A percentile compares a stretch with the other conserved stretches of the same genome.
These are phyloP conservation scores for Leishmania gerbilli DNA, from an alignment of 208 protist genomes.

Conservation along the genomic window DNA sequence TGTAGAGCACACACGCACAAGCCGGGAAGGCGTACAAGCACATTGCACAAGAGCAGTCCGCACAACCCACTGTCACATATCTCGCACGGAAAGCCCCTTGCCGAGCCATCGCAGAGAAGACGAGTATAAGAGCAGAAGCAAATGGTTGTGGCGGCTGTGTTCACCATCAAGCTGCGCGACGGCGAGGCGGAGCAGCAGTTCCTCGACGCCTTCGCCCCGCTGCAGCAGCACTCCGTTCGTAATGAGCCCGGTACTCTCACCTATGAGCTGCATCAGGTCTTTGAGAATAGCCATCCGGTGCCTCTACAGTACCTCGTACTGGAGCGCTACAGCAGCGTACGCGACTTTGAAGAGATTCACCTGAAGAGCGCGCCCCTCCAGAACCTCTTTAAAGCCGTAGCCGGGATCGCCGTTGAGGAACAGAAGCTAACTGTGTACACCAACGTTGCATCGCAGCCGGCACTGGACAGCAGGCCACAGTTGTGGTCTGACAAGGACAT, in stretches of 20 bases:
- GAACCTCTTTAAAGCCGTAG: slow-evolving; percentile 35
- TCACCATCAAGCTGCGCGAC: slow-evolving; percentile 47
- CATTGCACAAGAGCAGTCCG: background rate
- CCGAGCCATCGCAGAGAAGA: background rate
- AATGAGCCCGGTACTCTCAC: slow-evolving; percentile 70
- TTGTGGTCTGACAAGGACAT: slow-evolving; percentile 22
- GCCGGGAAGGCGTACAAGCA: background rate
- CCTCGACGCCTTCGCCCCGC: slow-evolving; percentile 40
- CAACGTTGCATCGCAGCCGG: slow-evolving; percentile 15
- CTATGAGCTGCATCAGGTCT: slow-evolving; percentile 66
- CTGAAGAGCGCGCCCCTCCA: slow-evolving; percentile 39
- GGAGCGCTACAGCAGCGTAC: slow-evolving; percentile 54
- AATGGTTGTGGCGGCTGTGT: slow-evolving; percentile 63
- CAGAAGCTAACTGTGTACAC: slow-evolving; percentile 23
- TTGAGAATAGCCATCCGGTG: slow-evolving; percentile 37
- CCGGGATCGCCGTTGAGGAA: slow-evolving; percentile 32
- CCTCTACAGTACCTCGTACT: slow-evolving; percentile 46
- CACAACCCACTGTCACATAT: background rate
- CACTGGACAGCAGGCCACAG: slow-evolving; percentile 20
- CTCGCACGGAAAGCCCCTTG: background rate
- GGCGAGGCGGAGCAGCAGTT: slow-evolving; percentile 44
- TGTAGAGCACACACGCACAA: background rate
- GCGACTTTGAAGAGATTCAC: slow-evolving; percentile 51
- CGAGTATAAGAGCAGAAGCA: slow-evolving; percentile 9
- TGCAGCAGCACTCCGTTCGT: slow-evolving; percentile 41